These are phyloP conservation scores for Streptanthus diversifolius DNA, from an alignment of 345 rosid genomes.

Conservation along the genomic window DNA sequence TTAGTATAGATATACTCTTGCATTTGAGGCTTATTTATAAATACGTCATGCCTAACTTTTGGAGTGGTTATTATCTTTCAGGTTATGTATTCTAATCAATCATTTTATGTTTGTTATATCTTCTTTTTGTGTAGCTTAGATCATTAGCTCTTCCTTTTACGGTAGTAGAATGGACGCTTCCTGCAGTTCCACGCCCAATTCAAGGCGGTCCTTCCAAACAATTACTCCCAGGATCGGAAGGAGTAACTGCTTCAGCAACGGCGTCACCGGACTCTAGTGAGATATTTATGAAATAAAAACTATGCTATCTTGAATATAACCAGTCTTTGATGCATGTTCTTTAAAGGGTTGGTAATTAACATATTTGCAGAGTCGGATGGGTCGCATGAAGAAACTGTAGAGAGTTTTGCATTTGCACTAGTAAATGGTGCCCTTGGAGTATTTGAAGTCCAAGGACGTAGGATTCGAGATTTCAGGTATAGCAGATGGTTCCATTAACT, in stretches of 20 bases:
- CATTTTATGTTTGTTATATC: conserved; percentile 43
- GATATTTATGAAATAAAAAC: conserved; percentile 30
- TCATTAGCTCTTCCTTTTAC: conserved; percentile 99
- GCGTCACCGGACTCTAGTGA: conserved; percentile 69
- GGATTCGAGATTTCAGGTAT: conserved; percentile 95
- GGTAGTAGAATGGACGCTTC: conserved; percentile 99
- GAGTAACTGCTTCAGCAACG: conserved; percentile 40
- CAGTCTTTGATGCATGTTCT: conserved; percentile 5
- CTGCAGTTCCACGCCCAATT: conserved; percentile 80
- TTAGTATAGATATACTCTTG: neutral
- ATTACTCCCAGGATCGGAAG: conserved; percentile 46
- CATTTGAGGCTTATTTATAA: conserved; percentile 13
- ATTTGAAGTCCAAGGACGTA: conserved; percentile 93
- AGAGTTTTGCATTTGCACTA: conserved; percentile 96
- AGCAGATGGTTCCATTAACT: conserved; percentile 1
- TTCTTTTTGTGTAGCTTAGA: conserved; percentile 88
- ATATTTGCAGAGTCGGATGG: conserved; percentile 56
- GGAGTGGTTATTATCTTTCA: neutral
- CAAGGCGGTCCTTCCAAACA: conserved; percentile 58
- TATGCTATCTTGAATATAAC: conserved; percentile 3
- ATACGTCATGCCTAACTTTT: neutral
- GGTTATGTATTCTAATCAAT: conserved; percentile 6
- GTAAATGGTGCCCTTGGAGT: conserved; percentile 99
- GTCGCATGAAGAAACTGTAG: conserved; percentile 68
- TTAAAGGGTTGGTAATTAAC: conserved; percentile 22